A percentile compares a stretch with the other conserved stretches of the same genome.
These are phyloP conservation scores for Cladosporium cucumerinum DNA, from an alignment of 2,329 filamentous ascomycete genomes.

Conservation along the genomic window DNA sequence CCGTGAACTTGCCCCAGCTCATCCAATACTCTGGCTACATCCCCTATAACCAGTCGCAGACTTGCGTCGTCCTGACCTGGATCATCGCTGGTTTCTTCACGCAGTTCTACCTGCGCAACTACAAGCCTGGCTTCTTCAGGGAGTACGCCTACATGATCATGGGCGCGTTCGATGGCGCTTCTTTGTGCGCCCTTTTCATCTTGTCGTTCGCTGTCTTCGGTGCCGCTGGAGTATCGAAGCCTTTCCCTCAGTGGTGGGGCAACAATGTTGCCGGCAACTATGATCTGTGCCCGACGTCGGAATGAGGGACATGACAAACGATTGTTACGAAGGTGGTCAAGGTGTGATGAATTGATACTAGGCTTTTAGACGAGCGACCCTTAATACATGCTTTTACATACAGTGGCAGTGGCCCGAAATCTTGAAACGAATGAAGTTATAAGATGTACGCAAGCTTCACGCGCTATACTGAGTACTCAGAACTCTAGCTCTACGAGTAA, in stretches of 20 bases:
- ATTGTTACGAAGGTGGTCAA: background rate
- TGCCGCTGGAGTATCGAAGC: conserved; percentile 30
- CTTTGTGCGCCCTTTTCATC: conserved; percentile 49
- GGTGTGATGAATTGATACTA: background rate
- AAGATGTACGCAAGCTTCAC: background rate
- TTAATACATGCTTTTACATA: background rate
- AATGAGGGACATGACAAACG: background rate
- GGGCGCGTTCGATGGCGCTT: conserved; percentile 44
- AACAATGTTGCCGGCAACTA: conserved; percentile 51
- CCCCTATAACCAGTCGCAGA: conserved; percentile 55
- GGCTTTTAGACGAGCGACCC: background rate
- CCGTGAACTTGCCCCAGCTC: conserved; percentile 54
- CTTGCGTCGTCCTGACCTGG: conserved; percentile 52
- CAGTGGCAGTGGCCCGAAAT: background rate
- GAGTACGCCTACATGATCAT: conserved; percentile 52
- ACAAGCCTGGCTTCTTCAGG: conserved; percentile 51
- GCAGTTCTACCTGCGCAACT: conserved; percentile 54
- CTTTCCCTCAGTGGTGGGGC: conserved; percentile 56
- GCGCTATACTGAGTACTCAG: background rate
- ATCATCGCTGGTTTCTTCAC: conserved; percentile 44
- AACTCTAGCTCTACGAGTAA: background rate
- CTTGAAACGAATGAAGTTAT: background rate
- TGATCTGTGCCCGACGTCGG: conserved; percentile 44
- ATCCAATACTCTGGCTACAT: conserved; percentile 55
- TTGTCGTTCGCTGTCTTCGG: conserved; percentile 57